Evolutionary conservation across 495 filamentous ascomycete species (phyloP).

Genomic region (Penicillium coprophilum): DNA sequence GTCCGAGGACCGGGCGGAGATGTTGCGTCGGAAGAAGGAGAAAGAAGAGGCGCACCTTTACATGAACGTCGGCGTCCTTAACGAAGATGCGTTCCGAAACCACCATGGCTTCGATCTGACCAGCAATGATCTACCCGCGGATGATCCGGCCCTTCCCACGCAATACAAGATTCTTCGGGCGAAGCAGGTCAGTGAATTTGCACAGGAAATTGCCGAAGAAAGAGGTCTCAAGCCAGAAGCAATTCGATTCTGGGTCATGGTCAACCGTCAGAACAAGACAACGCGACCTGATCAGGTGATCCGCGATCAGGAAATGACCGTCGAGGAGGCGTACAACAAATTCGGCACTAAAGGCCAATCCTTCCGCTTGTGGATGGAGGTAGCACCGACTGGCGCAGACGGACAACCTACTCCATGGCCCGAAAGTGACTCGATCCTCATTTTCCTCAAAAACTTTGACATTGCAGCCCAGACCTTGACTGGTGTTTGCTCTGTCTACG

Average conservation of each 20-base stretch:
- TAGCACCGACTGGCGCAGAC: slow-evolving; percentile 63
- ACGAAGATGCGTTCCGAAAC: slow-evolving; percentile 71
- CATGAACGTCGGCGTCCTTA: slow-evolving; percentile 75
- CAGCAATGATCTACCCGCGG: slow-evolving; percentile 65
- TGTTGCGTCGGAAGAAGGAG: slow-evolving; percentile 76
- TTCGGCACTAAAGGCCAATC: slow-evolving; percentile 65
- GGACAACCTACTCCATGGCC: slow-evolving; percentile 67
- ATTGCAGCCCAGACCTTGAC: slow-evolving; percentile 67
- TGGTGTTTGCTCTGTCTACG: slow-evolving; percentile 79
- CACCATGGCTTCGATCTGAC: slow-evolving; percentile 87
- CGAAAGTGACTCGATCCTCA: slow-evolving; percentile 63
- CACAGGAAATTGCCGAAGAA: slow-evolving; percentile 65
- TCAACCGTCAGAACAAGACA: slow-evolving; percentile 97
- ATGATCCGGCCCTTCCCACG: slow-evolving; percentile 56
- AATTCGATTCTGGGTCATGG: slow-evolving; percentile 92
- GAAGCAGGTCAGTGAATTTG: slow-evolving; percentile 72
- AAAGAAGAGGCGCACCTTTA: slow-evolving; percentile 92
- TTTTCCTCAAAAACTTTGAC: slow-evolving; percentile 95
- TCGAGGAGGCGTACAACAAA: slow-evolving; percentile 76
- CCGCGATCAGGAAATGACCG: slow-evolving; percentile 68
- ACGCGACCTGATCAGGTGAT: slow-evolving; percentile 86
- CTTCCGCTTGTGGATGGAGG: slow-evolving; percentile 86
- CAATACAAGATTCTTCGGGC: slow-evolving; percentile 68
- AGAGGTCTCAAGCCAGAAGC: slow-evolving; percentile 55
- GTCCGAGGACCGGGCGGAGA: slow-evolving; percentile 73